Conservation (phyloP, 2,329 filamentous ascomycete species). For the Leptographium wingfieldii region DNA sequence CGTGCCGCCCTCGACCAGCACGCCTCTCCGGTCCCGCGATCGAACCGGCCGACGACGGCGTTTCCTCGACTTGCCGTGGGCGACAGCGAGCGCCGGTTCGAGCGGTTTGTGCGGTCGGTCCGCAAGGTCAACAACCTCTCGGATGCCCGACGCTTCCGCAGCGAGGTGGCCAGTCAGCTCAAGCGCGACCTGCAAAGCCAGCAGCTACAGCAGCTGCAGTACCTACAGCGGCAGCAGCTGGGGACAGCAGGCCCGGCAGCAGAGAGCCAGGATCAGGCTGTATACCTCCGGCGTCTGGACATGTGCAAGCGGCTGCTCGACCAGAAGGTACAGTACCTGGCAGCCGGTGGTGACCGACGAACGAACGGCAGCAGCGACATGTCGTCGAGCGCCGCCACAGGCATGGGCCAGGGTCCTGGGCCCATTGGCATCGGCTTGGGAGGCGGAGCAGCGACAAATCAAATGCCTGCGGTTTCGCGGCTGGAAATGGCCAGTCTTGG, state of each 20-base stretch:
- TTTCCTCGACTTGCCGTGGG: conserved; percentile 70
- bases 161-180: conserved; percentile 82
- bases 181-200: conserved; percentile 72
- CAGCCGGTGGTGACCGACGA: conserved; percentile 43
- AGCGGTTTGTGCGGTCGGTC: conserved; percentile 84
- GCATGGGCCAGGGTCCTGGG: not conserved
- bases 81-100: conserved; percentile 86
- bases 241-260: not conserved
- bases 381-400: not conserved
- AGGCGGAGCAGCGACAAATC: not conserved
- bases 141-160: conserved; percentile 83
- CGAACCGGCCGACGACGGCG: conserved; percentile 16
- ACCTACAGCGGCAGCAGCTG: not conserved
- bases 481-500: conserved; percentile 65
- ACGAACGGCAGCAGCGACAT: not conserved
- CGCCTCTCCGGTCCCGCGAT: conserved; percentile 63
- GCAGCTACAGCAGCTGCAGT: not conserved
- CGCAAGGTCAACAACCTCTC: conserved; percentile 82
- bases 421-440: not conserved
- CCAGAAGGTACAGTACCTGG: conserved; percentile 73
- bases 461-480: conserved; percentile 36
- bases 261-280: conserved; percentile 48
- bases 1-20: conserved; percentile 89
- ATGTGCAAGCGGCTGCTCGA: conserved; percentile 85
- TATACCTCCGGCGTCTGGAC: conserved; percentile 80